A percentile compares a stretch with the other conserved stretches of the same genome.
Evolutionary conservation across 164 flowering plant genomes (phyloP).

Genomic region (Warburgia ugandensis): DNA sequence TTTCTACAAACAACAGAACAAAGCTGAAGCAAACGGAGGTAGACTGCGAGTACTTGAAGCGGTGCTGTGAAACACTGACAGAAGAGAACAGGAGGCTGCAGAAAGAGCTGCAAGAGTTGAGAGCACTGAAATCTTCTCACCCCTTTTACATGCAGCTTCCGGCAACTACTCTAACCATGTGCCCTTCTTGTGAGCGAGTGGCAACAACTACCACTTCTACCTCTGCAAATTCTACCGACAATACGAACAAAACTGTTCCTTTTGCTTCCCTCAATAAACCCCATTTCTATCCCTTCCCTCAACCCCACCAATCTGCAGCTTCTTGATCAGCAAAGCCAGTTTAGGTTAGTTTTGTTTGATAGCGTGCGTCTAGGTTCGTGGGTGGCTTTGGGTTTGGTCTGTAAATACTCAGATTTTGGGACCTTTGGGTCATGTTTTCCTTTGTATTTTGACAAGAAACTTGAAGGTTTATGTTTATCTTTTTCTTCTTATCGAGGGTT

Average conservation of each 20-base stretch:
- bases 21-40: slow-evolving; percentile 96
- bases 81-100: slow-evolving; percentile 85
- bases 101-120: slow-evolving; percentile 73
- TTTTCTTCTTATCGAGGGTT: no score
- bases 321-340: slow-evolving; percentile 3
- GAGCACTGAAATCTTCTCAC: slow-evolving; percentile 62
- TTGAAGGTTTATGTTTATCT: neutral
- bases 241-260: neutral
- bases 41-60: slow-evolving; percentile 87
- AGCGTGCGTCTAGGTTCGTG: no score
- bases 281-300: slow-evolving; percentile 20
- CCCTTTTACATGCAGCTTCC: slow-evolving; percentile 93
- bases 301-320: slow-evolving; percentile 22
- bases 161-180: slow-evolving; percentile 91
- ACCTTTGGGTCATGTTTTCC: no score
- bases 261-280: slow-evolving; percentile 11
- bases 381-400: slow-evolving; percentile 1
- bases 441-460: no score
- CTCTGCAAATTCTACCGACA: slow-evolving; percentile 9
- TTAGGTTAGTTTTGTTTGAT: no score
- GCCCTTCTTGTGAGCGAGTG: slow-evolving; percentile 85
- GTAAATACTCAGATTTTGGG: slow-evolving; percentile 4
- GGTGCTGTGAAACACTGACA: slow-evolving; percentile 80
- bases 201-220: slow-evolving; percentile 33
- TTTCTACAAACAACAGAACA: slow-evolving; percentile 62